phyloP scores from a whole-genome alignment of 768 basidiomycete genomes.

The Boletellus ananiceps region DNA sequence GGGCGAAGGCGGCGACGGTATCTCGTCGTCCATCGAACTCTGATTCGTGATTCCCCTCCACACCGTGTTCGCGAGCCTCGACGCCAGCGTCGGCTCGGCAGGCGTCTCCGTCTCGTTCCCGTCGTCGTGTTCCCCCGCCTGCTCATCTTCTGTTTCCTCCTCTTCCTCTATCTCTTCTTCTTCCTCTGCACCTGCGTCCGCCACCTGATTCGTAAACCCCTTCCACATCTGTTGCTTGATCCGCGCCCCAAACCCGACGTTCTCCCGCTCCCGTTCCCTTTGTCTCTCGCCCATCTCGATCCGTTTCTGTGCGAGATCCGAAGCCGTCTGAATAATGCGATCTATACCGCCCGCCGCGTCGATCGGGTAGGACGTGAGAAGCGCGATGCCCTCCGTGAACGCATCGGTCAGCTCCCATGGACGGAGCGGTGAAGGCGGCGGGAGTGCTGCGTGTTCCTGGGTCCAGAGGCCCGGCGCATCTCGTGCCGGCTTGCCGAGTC shows the following conservation, averaged over 20 bases:
- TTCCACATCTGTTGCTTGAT: conserved; percentile 62
- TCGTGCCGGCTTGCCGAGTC: conserved; percentile 47
- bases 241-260: conserved; percentile 49
- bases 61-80: conserved; percentile 56
- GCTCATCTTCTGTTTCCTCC: conserved; percentile 30
- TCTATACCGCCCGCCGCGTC: conserved; percentile 67
- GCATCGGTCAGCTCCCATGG: conserved; percentile 56
- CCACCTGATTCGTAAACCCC: conserved; percentile 54
- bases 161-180: conserved; percentile 31
- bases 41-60: conserved; percentile 79
- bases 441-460: conserved; percentile 36
- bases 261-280: conserved; percentile 30
- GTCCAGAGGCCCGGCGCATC: conserved; percentile 51
- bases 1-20: conserved; percentile 38
- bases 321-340: conserved; percentile 60
- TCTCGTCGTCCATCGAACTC: conserved; percentile 63
- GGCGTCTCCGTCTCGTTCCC: conserved; percentile 45
- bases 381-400: conserved; percentile 59
- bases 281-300: conserved; percentile 32
- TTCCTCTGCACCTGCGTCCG: conserved; percentile 30
- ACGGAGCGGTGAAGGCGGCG: conserved; percentile 41
- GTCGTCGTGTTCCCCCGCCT: conserved; percentile 32
- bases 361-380: conserved; percentile 64
- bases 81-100: conserved; percentile 38
- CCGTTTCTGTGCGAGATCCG: conserved; percentile 53